Percentiles rank a stretch among this genome's conserved stretches.
These are phyloP conservation scores for Solanum bukasovii DNA, from an alignment of 257 asterid species.

Conservation along the genomic window DNA sequence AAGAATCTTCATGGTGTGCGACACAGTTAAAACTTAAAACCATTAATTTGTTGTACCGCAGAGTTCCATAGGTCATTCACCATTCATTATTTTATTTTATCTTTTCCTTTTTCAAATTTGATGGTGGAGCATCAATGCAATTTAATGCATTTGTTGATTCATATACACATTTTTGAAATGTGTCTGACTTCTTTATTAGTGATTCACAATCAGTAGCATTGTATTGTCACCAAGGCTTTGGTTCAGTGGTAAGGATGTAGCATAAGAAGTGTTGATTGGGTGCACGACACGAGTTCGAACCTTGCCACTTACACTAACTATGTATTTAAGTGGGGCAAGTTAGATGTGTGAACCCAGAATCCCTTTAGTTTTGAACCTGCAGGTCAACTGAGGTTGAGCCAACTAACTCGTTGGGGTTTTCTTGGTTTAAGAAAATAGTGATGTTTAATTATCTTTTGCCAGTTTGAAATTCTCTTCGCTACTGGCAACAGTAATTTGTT, in stretches of 20 bases:
- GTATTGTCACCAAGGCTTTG: background rate
- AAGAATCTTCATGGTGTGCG: background rate
- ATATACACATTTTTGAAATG: background rate
- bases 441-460: background rate
- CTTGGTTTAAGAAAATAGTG: background rate
- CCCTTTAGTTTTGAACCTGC: background rate
- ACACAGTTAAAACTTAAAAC: background rate
- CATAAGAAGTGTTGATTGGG: background rate
- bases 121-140: background rate
- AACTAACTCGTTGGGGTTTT: background rate
- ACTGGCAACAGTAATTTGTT: background rate
- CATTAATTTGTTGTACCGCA: background rate
- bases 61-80: background rate
- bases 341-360: background rate
- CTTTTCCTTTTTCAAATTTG: background rate
- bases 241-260: background rate
- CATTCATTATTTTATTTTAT: background rate
- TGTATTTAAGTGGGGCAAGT: background rate
- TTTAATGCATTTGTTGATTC: background rate
- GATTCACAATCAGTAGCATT: background rate
- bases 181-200: background rate
- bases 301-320: background rate
- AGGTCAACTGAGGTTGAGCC: background rate
- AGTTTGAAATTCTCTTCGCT: background rate
- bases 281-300: background rate